phyloP scores from a whole-genome alignment of 257 asterid species.

The Solanum ossicruentum region DNA sequence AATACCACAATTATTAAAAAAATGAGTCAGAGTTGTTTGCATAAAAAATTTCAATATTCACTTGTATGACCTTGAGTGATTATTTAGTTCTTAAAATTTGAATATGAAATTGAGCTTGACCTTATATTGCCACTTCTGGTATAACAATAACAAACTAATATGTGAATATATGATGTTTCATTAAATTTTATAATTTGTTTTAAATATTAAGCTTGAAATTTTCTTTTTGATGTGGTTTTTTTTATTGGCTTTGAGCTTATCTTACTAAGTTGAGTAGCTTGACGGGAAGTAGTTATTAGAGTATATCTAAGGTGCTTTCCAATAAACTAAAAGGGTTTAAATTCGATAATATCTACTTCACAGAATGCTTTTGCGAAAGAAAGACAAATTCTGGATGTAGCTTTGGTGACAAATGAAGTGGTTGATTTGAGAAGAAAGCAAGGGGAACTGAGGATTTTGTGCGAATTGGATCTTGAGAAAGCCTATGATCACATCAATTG shows the following conservation, averaged over 20 bases:
- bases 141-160: background rate
- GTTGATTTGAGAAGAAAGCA: background rate
- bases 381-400: background rate
- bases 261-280: background rate
- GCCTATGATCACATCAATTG: background rate
- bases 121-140: background rate
- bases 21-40: background rate
- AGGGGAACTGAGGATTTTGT: background rate
- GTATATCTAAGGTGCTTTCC: background rate
- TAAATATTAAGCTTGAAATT: background rate
- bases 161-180: background rate
- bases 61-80: background rate
- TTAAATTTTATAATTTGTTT: background rate
- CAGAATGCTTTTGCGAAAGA: too few relatives aligned
- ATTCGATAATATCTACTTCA: background rate
- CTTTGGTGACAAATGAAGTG: background rate
- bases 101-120: background rate
- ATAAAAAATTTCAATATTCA: background rate
- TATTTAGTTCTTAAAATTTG: background rate
- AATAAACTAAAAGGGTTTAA: background rate
- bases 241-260: background rate
- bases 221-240: background rate
- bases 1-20: background rate
- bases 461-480: background rate
- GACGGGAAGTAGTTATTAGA: background rate